Evolutionary conservation across 176 grass and related monocot species (phyloP), one percentile per base, ranked within the genome.

Genomic region (Rhipidocladum racemiflorum): DNA sequence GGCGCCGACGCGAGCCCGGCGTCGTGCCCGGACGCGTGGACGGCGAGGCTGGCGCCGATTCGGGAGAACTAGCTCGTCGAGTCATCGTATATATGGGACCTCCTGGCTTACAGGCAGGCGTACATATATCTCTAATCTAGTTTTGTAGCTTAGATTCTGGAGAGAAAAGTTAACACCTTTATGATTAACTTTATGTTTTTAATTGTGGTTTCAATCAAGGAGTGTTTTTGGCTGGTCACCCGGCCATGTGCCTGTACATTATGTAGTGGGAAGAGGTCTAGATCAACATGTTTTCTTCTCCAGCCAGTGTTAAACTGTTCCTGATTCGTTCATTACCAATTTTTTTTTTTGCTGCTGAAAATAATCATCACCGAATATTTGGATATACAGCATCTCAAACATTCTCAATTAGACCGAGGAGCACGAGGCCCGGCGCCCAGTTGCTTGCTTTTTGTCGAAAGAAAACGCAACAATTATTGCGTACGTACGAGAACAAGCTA

Each of bases 1-100:
- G 73, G 14, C 18, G 17, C 50, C 17, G 50, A 6, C 50, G 54
- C n/a, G 15, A 78, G 39, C 63, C 39, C 75, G 50, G 51, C 34
- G n/a, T 4, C 70, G 32, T 68, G 44, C 68, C 43, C 70, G 70
- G 87, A 64, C 23, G 28, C 56, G 18, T 36, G 85, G 89, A 61
- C 20, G 57, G 77, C 73, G 30, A 65, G 25, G 25, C 72, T 88
- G 21, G 82, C 55, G 16, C 18, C 64, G 55, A 82, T 91, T 49
- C 73, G 57, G 38, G 88, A 89, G 69, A 68, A 32, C 76, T 81
- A 88, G 75, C 13, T 42, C 54, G 29, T 14, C 59, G 24, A 60
- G 60, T 29, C 57, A 34, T 73, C 24, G 8, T 40, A 24, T 42
- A 16, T 32, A 3, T 27, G 66, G 16, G 27, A 5, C 30, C 71